Percentiles rank a stretch among this genome's conserved stretches.
Evolutionary conservation across 1,139 yeast species (phyloP).

Genomic region (Saccharomycopsis hybrid): DNA sequence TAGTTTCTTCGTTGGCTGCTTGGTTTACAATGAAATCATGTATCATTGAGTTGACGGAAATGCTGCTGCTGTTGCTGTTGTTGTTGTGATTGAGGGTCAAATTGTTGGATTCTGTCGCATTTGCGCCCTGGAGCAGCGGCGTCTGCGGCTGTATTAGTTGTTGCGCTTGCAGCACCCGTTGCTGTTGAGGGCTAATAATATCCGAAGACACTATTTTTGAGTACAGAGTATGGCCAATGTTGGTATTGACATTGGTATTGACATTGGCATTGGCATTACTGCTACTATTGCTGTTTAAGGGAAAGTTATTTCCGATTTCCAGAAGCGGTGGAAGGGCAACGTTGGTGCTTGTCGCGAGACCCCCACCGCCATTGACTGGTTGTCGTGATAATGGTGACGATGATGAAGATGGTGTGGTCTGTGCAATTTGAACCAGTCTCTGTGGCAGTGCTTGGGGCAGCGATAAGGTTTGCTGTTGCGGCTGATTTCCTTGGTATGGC

Average conservation of each 20-base stretch:
- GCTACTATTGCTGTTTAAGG: no score
- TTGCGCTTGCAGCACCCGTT: not conserved
- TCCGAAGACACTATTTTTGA: no score
- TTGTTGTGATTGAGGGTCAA: not conserved
- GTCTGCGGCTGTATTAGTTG: not conserved
- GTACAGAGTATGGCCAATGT: not conserved
- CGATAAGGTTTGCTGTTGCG: no score
- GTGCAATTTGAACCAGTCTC: no score
- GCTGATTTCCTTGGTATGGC: no score
- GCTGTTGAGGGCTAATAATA: no score
- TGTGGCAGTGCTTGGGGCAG: no score
- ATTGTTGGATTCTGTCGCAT: not conserved
- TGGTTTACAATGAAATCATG: conserved; percentile 21
- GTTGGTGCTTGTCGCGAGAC: not conserved
- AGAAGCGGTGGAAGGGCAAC: not conserved
- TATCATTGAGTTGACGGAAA: not conserved
- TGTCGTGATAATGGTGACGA: no score
- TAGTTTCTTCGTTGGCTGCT: no score
- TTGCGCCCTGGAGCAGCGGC: not conserved
- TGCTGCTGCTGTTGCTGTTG: not conserved
- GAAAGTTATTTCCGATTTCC: no score
- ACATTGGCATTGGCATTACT: not conserved
- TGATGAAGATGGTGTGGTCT: no score
- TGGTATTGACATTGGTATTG: no score
- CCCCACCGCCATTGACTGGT: not conserved